These are phyloP conservation scores for Amanita polypyramis DNA, from an alignment of 768 basidiomycete species.

Conservation along the genomic window DNA sequence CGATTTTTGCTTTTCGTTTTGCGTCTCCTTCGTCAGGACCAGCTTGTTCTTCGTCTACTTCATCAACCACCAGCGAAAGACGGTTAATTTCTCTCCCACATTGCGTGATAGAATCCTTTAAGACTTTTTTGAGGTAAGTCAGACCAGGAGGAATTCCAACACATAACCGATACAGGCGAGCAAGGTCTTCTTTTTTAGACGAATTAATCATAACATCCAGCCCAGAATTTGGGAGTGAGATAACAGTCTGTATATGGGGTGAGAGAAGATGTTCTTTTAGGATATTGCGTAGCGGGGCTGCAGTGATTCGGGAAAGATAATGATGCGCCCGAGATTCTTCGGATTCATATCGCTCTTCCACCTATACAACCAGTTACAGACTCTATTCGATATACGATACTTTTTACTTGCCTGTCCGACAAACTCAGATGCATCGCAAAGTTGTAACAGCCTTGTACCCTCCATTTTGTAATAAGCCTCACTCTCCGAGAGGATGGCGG, in stretches of 20 bases:
- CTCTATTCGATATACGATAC: slow-evolving; percentile 15
- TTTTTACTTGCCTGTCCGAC: slow-evolving; percentile 48
- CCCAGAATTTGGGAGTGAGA: slow-evolving; percentile 77
- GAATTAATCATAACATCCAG: slow-evolving; percentile 80
- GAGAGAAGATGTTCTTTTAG: slow-evolving; percentile 71
- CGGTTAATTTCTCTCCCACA: slow-evolving; percentile 79
- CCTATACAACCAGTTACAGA: slow-evolving; percentile 32
- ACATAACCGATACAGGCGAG: slow-evolving; percentile 72
- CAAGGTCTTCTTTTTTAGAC: slow-evolving; percentile 66
- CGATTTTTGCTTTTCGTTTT: slow-evolving; percentile 33
- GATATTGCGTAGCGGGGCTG: slow-evolving; percentile 56
- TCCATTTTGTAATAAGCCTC: slow-evolving; percentile 71
- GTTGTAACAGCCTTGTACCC: slow-evolving; percentile 55
- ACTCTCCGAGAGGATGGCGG: slow-evolving; percentile 68
- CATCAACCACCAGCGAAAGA: slow-evolving; percentile 28
- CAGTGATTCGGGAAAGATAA: slow-evolving; percentile 74
- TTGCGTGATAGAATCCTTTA: slow-evolving; percentile 62
- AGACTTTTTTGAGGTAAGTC: slow-evolving; percentile 45
- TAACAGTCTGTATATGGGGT: slow-evolving; percentile 63
- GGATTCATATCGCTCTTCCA: slow-evolving; percentile 67
- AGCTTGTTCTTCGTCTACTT: slow-evolving; percentile 18
- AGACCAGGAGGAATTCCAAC: slow-evolving; percentile 57
- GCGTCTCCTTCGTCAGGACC: slow-evolving; percentile 20
- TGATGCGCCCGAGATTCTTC: slow-evolving; percentile 81
- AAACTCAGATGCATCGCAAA: slow-evolving; percentile 76